These are phyloP conservation scores for Erysiphe pulchra DNA, from an alignment of 2,329 filamentous ascomycete genomes.

Conservation along the genomic window DNA sequence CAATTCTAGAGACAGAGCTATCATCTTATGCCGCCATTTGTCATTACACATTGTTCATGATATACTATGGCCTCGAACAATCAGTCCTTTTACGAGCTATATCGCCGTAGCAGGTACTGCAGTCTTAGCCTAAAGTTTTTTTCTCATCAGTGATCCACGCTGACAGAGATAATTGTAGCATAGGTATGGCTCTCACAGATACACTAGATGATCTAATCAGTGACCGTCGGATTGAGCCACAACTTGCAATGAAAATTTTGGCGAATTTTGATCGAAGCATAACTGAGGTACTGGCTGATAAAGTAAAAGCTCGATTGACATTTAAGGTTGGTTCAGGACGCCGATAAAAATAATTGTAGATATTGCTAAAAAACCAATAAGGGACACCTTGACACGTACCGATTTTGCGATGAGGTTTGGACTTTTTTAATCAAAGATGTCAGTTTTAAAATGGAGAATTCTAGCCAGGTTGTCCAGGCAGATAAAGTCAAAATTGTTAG, in stretches of 20 bases:
- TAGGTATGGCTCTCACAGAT: slow-evolving; percentile 81
- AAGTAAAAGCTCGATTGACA: slow-evolving; percentile 68
- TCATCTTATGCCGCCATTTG: too few relatives aligned
- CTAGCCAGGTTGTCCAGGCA: slow-evolving; percentile 43
- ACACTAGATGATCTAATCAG: slow-evolving; percentile 93
- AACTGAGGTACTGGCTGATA: slow-evolving; percentile 72
- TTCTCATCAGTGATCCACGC: slow-evolving; percentile 7
- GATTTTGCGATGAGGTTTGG: slow-evolving; percentile 99
- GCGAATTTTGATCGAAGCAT: slow-evolving; percentile 87
- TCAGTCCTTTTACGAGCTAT: slow-evolving; percentile 71
- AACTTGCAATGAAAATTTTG: slow-evolving; percentile 95
- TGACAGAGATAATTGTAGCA: slow-evolving; percentile 27
- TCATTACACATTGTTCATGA: slow-evolving; percentile 1
- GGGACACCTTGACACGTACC: slow-evolving; percentile 94
- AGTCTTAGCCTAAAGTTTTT: slow-evolving; percentile 11
- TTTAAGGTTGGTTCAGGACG: slow-evolving; percentile 50
- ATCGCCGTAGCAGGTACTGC: slow-evolving; percentile 83
- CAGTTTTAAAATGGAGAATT: slow-evolving; percentile 84
- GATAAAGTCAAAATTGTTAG: slow-evolving; percentile 97
- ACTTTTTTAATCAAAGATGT: slow-evolving; percentile 98
- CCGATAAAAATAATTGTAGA: too few relatives aligned
- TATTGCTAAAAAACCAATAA: slow-evolving; percentile 15
- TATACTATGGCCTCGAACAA: slow-evolving; percentile 21
- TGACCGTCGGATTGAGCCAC: slow-evolving; percentile 82
- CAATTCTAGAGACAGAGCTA: background rate